Evolutionary conservation across 2,329 filamentous ascomycete species (phyloP).

Genomic region (Shiraia bambusicola): DNA sequence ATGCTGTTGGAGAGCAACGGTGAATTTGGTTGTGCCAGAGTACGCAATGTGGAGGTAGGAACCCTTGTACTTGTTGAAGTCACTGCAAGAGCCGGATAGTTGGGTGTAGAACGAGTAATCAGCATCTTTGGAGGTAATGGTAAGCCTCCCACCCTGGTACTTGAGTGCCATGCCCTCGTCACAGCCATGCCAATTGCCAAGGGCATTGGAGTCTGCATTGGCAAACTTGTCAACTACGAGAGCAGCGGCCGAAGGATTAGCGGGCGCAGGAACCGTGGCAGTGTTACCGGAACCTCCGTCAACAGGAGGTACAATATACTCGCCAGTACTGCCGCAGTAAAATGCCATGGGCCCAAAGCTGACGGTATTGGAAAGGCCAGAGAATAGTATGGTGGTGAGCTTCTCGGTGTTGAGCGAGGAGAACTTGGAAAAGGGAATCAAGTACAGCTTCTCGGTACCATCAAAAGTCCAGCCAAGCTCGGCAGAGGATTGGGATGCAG

Average conservation of each 20-base stretch:
- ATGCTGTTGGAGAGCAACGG: conserved; percentile 66
- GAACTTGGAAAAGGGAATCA: conserved; percentile 58
- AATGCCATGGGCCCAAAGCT: conserved; percentile 60
- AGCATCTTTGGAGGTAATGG: conserved; percentile 59
- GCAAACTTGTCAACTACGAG: conserved; percentile 65
- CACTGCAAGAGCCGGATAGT: conserved; percentile 57
- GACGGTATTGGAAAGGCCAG: conserved; percentile 49
- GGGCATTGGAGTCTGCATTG: conserved; percentile 55
- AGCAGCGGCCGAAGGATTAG: conserved; percentile 48
- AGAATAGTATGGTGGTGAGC: conserved; percentile 56
- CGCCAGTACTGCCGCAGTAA: conserved; percentile 58
- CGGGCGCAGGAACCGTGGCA: conserved; percentile 54
- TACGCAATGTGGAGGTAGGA: conserved; percentile 67
- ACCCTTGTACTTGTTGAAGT: conserved; percentile 56
- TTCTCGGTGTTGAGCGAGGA: conserved; percentile 54
- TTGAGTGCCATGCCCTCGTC: conserved; percentile 60
- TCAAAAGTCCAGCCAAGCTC: conserved; percentile 63
- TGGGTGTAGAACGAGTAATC: conserved; percentile 65
- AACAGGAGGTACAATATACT: conserved; percentile 53
- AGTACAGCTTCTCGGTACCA: conserved; percentile 61
- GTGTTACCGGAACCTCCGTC: conserved; percentile 46
- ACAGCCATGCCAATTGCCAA: conserved; percentile 67
- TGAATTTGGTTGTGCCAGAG: conserved; percentile 63
- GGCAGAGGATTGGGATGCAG: conserved; percentile 45
- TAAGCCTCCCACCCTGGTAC: conserved; percentile 55